Evolutionary conservation across 2,329 filamentous ascomycete genomes (phyloP), one percentile per base, ranked within the genome.

Genomic region (Tricladium varicosporioides): DNA sequence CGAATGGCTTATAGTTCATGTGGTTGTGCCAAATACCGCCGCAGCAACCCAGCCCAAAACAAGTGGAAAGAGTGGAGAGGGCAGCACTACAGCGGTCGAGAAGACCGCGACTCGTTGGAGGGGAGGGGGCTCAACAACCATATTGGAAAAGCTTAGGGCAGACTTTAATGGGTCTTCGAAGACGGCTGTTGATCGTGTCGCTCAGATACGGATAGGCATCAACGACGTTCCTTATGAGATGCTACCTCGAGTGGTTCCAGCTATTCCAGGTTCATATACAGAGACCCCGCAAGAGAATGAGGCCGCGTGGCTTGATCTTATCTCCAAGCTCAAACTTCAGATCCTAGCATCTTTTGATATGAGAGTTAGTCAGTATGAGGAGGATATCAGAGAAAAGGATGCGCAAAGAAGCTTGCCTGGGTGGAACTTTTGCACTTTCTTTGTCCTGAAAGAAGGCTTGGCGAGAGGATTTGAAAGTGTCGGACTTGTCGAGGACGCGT

Each of bases 341-440:
- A 97, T 99, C 51, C 76, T 99, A 22, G 83, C 84, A 5, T 96
- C 92, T 1, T 99, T 99, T 70, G 93, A 97, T 74, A 80, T 87
- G 65, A 85, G 94, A 8, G 94, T 99, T 1, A 86, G 84, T 16
- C 93, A 97, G 67, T 99, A 99, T 71, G 94, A 99, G 72, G 92
- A 97, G 58, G 94, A 99, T 65, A 96, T 99, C 64, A 89, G 91
- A 61, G 94, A 97, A 72, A 94, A 92, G 69, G 93, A 97, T 65
- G 83, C 87, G 0, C 92, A 97, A 71, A 83, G 93, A 48, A 86
- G 80, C 33, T 75, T 99, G 15, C 94, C 94, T 0, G 94, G 94
- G 0, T 99, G 94, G 94, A 99, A 99, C 69, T 99, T 99, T 70
- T 97, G 94, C 73, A 99, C 94, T 0, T 99, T 99, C 71, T 99